A percentile compares a stretch with the other conserved stretches of the same genome.
phyloP scores from a whole-genome alignment of 2,329 filamentous ascomycete species.

The Hypocreales sp. region DNA sequence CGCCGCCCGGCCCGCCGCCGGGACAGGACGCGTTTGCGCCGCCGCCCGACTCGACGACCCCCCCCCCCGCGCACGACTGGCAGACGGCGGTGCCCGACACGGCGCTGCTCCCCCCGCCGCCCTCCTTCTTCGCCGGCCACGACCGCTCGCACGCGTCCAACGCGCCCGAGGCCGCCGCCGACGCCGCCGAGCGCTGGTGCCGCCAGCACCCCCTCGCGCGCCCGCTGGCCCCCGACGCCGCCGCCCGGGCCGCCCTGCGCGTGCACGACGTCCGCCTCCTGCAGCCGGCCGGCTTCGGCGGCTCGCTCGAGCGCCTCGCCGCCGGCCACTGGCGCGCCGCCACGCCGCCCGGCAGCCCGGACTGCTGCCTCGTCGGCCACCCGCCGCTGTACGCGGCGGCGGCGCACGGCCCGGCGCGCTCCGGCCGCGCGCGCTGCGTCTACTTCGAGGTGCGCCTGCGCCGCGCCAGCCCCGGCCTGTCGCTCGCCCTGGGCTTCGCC shows the following conservation, averaged over 20 bases:
- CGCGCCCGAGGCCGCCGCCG: conserved; percentile 46
- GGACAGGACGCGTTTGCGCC: conserved; percentile 6
- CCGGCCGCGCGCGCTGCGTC: conserved; percentile 29
- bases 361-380: conserved; percentile 50
- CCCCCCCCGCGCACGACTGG: conserved; percentile 65
- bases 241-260: conserved; percentile 29
- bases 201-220: conserved; percentile 37
- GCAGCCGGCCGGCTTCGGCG: conserved; percentile 30
- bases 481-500: conserved; percentile 52
- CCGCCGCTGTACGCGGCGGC: conserved; percentile 52
- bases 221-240: conserved; percentile 33
- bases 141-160: conserved; percentile 55
- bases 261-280: conserved; percentile 38
- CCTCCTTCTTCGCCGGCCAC: conserved; percentile 46
- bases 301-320: conserved; percentile 26
- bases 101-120: conserved; percentile 56
- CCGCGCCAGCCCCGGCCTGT: conserved; percentile 26
- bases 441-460: conserved; percentile 59
- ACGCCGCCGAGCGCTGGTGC: conserved; percentile 53
- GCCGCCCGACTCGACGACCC: too few species aligned
- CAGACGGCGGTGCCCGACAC: conserved; percentile 55
- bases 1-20: conserved; percentile 16
- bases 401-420: conserved; percentile 39
- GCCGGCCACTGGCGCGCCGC: conserved; percentile 36
- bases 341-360: conserved; percentile 28